Conservation (phyloP, 495 filamentous ascomycete species). For the Cercophora scortea region DNA sequence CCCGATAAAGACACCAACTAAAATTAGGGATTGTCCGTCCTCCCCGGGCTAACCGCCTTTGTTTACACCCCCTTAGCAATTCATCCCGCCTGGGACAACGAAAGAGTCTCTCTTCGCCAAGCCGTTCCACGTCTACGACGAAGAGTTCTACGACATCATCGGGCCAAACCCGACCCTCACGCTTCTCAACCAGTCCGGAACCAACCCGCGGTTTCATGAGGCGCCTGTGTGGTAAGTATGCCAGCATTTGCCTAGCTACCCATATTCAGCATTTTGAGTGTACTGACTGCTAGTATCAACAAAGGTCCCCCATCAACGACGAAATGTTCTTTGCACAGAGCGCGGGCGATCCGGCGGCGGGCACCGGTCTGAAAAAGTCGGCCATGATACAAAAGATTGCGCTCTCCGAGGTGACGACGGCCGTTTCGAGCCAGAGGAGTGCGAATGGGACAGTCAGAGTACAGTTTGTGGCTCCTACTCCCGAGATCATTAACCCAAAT, state of each 20-base stretch:
- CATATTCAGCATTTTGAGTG: too few species aligned
- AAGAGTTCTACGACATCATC: conserved; percentile 33
- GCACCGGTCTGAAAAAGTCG: conserved; percentile 42
- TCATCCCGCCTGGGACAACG: conserved; percentile 27
- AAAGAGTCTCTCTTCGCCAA: conserved; percentile 20
- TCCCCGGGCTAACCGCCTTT: neutral
- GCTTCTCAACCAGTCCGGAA: conserved; percentile 26
- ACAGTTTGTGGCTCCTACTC: conserved; percentile 24
- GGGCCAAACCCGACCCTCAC: conserved; percentile 33
- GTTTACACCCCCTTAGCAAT: conserved; percentile 14
- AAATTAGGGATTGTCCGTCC: neutral
- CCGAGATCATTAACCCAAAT: conserved; percentile 39
- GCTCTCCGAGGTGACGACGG: conserved; percentile 26
- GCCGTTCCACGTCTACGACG: conserved; percentile 37
- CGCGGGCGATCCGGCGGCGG: conserved; percentile 32
- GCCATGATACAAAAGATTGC: conserved; percentile 42
- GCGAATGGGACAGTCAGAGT: conserved; percentile 35
- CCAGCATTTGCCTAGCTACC: too few species aligned
- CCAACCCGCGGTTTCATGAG: conserved; percentile 40
- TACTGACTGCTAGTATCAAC: too few species aligned
- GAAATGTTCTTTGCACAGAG: conserved; percentile 46
- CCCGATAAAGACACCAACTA: too few species aligned
- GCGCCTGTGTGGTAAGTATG: conserved; percentile 40
- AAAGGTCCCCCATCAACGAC: conserved; percentile 33
- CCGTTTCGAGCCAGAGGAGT: conserved; percentile 29